Base-by-base conservation (phyloP, 106 monocot species). In the Allium cepa region DNA sequence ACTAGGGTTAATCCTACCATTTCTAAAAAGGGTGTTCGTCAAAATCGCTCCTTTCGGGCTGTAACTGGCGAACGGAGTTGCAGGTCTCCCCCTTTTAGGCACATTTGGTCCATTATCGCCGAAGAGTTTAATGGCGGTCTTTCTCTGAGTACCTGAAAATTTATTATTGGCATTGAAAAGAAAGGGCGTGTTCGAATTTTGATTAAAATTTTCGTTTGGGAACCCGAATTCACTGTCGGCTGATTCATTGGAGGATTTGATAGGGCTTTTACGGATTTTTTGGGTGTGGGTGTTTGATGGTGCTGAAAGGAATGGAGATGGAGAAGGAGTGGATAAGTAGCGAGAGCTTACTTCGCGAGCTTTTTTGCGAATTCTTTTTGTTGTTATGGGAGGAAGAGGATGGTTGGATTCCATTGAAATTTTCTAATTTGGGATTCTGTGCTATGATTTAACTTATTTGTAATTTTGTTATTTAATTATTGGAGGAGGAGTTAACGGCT, bases 301-400 rank as follows among this genome's bases (percentile, higher is more conserved):
- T 45, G 65, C 56, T 4, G 76, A 73, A 16, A 69, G 78, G 45
- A 64, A 53, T 18, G 69, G 22, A 0, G 72, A 47, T 11, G 66
- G 47, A 0, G 53, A 55, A 15, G 53, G 53, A 55, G 70, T 53
- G 7, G 72, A 47, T 73, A 99, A 73, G 77, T 93, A 99, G 4
- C 99, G 63, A 18, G 99, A 99, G 73, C 93, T 99, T 14, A 99
- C 87, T 57, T 90, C 83, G 47, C 87, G 66, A 9, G 80, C 80
- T 6, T 85, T 75, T 11, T 77, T 75, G 46, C 82, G 78, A 53
- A 79, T 70, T 8, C 72, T 67, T 55, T 58, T 79, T 36, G 62
- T 76, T 10, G 69, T 72, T 15, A 60, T 17, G 60, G 67, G 52
- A 2, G 69, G 72, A 59, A 50, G 49, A 26, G 12, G 71, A 46